Percentiles rank a stretch among this genome's conserved stretches.
Conservation (phyloP, 208 protist species). For the Acanthamoeba sp. region DNA sequence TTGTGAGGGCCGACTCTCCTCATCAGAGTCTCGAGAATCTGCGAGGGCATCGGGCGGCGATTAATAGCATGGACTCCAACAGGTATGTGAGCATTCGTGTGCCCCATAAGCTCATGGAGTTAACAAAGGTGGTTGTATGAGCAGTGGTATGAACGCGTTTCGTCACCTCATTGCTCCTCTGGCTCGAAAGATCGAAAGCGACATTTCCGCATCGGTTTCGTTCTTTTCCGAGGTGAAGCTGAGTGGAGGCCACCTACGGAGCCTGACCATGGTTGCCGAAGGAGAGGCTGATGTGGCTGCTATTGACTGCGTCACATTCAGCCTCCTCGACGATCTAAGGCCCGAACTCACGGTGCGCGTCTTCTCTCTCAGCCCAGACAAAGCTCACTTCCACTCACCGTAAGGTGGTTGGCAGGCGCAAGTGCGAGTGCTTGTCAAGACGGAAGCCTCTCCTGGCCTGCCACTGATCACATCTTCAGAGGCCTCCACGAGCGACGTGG, state of each 20-base stretch:
- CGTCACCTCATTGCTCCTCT: neutral
- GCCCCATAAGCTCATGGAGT: neutral
- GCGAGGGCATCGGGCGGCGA: neutral
- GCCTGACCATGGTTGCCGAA: neutral
- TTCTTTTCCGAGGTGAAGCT: neutral
- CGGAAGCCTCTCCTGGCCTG: neutral
- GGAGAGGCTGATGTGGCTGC: neutral
- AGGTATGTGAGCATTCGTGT: neutral
- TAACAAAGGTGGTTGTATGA: neutral
- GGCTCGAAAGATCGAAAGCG: neutral
- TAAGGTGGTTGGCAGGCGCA: too few species aligned
- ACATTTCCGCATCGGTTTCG: neutral
- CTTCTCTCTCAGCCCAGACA: neutral
- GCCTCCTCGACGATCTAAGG: neutral
- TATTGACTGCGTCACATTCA: constrained; percentile 35
- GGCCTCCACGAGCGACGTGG: neutral
- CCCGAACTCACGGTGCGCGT: neutral
- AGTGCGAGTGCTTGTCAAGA: neutral
- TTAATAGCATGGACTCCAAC: neutral
- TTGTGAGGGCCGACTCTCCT: neutral
- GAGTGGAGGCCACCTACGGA: neutral
- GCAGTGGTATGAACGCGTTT: constrained; percentile 10
- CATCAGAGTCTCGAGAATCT: neutral
- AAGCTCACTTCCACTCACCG: too few species aligned
- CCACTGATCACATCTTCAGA: neutral